phyloP scores from a whole-genome alignment of 257 asterid species.

The Paulownia fortunei region DNA sequence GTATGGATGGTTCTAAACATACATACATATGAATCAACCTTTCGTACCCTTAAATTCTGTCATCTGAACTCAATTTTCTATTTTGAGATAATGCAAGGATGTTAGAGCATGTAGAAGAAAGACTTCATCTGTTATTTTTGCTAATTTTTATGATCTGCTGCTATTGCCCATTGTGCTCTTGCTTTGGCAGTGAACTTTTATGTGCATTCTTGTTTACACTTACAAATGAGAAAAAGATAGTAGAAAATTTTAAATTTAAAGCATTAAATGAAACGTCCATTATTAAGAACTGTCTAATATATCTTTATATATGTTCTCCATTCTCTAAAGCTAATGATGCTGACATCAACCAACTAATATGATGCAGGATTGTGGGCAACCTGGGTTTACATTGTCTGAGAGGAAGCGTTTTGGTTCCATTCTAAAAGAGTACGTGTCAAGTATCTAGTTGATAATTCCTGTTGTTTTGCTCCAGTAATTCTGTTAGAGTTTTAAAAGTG shows the following conservation, averaged over 20 bases:
- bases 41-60: conserved; percentile 1
- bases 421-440: conserved; percentile 68
- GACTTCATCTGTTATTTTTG: not conserved
- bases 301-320: not conserved
- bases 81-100: conserved; percentile 9
- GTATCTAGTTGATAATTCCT: conserved; percentile 3
- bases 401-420: conserved; percentile 80
- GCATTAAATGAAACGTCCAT: not conserved
- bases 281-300: not conserved
- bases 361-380: conserved; percentile 94
- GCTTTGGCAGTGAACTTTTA: not conserved
- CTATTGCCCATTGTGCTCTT: not conserved
- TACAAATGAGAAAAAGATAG: not conserved
- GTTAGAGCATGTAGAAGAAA: not conserved
- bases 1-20: not conserved
- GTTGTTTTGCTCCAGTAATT: not conserved
- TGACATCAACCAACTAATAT: conserved; percentile 23
- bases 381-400: conserved; percentile 94
- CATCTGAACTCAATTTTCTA: conserved; percentile 4
- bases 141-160: conserved; percentile 5
- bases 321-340: conserved; percentile 31
- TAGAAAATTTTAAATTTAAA: not conserved
- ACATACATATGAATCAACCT: conserved; percentile 8
- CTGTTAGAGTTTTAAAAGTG: not conserved
- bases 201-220: conserved; percentile 10